Evolutionary conservation across 2,329 filamentous ascomycete genomes (phyloP).

Genomic region (Plectosphaerella plurivora): DNA sequence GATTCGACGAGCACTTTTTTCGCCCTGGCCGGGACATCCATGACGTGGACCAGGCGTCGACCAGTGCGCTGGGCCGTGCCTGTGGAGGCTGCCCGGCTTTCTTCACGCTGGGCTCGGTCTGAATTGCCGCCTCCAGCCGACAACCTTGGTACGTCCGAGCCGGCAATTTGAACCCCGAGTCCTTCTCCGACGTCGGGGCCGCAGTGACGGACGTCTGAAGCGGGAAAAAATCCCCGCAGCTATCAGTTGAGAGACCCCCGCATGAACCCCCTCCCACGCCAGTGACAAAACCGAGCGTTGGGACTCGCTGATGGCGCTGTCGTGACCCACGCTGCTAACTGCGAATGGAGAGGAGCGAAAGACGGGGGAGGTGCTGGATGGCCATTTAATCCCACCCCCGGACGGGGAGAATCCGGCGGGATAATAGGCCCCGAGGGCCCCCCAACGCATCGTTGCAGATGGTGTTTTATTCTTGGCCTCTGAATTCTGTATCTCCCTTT

Average conservation of each 20-base stretch:
- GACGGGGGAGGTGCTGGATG: neutral
- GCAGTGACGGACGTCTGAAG: neutral
- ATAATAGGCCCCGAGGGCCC: conserved; percentile 17
- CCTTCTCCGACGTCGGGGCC: neutral
- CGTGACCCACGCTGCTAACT: no score
- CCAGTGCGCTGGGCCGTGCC: neutral
- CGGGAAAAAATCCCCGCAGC: neutral
- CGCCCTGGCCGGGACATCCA: neutral
- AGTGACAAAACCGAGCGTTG: conserved; percentile 8
- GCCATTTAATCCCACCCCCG: conserved; percentile 5
- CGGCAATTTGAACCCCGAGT: neutral
- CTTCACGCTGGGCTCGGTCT: neutral
- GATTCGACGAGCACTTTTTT: neutral
- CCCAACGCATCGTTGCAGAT: neutral
- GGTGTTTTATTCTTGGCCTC: conserved; percentile 1
- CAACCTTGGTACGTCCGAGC: neutral
- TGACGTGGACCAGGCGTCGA: neutral
- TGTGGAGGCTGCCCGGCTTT: neutral
- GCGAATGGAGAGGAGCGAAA: neutral
- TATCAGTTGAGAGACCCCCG: neutral
- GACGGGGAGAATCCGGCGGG: conserved; percentile 12
- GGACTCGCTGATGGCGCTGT: conserved; percentile 5
- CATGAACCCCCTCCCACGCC: neutral
- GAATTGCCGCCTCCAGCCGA: conserved; percentile 2
- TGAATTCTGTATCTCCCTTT: neutral